phyloP scores from a whole-genome alignment of 2,329 filamentous ascomycete species.

The Fusarium hainanense region DNA sequence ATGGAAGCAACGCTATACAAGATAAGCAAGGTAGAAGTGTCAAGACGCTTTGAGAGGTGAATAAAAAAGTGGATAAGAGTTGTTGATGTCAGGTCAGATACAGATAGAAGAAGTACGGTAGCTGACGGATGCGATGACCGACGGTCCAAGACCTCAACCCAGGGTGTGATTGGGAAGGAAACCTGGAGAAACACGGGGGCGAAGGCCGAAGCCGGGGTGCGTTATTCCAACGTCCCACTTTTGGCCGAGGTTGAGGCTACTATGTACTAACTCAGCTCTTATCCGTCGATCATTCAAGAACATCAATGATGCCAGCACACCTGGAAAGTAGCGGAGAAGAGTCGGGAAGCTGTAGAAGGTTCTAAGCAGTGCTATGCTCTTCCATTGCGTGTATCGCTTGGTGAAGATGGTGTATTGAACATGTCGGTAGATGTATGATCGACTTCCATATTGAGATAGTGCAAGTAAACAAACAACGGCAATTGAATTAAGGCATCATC shows the following conservation, averaged over 20 bases:
- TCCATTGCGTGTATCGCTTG: not conserved
- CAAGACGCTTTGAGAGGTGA: not conserved
- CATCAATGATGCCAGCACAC: conserved; percentile 20
- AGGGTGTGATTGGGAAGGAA: conserved; percentile 36
- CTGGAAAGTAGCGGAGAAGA: conserved; percentile 7
- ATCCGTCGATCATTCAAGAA: conserved; percentile 1
- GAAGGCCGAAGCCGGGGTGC: conserved; percentile 42
- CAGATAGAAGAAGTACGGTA: conserved; percentile 36
- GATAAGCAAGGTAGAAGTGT: not conserved
- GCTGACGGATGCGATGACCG: conserved; percentile 23
- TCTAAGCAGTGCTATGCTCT: conserved; percentile 18
- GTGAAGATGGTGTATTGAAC: not conserved
- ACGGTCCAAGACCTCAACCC: conserved; percentile 10
- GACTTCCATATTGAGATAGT: not conserved
- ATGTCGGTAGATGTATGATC: conserved; percentile 15
- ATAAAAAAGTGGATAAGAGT: conserved; percentile 16
- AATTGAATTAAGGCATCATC: not conserved
- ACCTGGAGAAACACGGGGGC: conserved; percentile 46
- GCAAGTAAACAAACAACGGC: not conserved
- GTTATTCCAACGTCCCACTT: conserved; percentile 35
- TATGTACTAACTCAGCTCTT: not conserved
- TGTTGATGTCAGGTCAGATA: conserved; percentile 41
- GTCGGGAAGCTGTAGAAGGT: conserved; percentile 24
- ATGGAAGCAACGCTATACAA: conserved; percentile 16
- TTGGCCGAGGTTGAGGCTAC: conserved; percentile 40